Evolutionary conservation across 805 yeast genomes (phyloP).

Genomic region (Zygosaccharomyces rouxii): DNA sequence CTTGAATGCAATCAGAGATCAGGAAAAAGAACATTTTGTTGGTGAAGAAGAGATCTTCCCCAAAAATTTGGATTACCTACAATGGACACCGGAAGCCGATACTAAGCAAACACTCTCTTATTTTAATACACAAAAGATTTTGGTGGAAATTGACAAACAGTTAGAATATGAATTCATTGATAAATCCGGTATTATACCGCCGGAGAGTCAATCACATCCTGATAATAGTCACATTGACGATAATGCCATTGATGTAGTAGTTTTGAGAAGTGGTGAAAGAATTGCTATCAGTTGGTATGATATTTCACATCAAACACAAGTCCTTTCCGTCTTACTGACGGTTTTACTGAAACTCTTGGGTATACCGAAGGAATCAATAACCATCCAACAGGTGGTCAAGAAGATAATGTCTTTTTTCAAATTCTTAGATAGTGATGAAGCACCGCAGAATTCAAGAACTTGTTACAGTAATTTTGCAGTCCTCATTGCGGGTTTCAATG

Average conservation of each 20-base stretch:
- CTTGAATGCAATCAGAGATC: constrained; percentile 26
- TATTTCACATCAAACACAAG: constrained; percentile 38
- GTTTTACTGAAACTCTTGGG: constrained; percentile 33
- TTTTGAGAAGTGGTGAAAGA: constrained; percentile 24
- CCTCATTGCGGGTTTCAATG: constrained; percentile 35
- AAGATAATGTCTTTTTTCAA: constrained; percentile 33
- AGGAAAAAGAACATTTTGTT: constrained; percentile 21
- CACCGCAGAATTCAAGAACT: constrained; percentile 35
- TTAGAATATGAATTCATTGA: constrained; percentile 34
- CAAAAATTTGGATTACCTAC: constrained; percentile 28
- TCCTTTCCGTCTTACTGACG: constrained; percentile 32
- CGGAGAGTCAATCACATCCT: constrained; percentile 33
- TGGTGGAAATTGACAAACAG: constrained; percentile 34
- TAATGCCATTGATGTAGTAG: constrained; percentile 35
- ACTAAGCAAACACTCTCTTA: constrained; percentile 24
- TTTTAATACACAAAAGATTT: constrained; percentile 33
- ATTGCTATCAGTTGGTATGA: constrained; percentile 38
- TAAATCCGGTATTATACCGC: constrained; percentile 35
- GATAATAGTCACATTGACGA: constrained; percentile 31
- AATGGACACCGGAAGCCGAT: constrained; percentile 26
- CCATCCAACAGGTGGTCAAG: constrained; percentile 34
- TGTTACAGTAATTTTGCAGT: constrained; percentile 38
- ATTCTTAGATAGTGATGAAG: constrained; percentile 33
- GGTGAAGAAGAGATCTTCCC: constrained; percentile 23
- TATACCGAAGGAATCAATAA: constrained; percentile 32